These are phyloP conservation scores for Kazachstania bromeliacearum DNA, from an alignment of 805 yeast genomes.

Conservation along the genomic window DNA sequence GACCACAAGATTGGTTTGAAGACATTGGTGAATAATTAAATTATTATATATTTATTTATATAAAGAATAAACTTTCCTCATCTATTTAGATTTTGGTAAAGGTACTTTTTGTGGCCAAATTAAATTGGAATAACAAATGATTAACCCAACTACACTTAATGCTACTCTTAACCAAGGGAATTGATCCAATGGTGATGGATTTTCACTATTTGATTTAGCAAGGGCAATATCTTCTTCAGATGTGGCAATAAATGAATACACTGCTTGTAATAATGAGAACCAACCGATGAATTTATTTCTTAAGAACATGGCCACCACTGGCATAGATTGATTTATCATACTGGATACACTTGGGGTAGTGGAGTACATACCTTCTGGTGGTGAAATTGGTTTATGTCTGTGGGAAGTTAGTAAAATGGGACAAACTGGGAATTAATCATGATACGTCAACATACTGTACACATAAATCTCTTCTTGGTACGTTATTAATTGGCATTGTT, in stretches of 20 bases:
- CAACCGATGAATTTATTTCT: conserved; percentile 36
- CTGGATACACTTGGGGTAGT: conserved; percentile 35
- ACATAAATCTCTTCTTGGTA: conserved; percentile 31
- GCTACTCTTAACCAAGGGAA: conserved; percentile 34
- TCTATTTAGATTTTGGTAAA: background rate
- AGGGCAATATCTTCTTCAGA: conserved; percentile 26
- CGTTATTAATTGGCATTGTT: conserved; percentile 20
- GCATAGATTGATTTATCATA: conserved; percentile 42
- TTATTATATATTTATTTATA: background rate
- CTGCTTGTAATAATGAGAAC: conserved; percentile 44
- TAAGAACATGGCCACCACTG: conserved; percentile 64
- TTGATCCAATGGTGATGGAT: conserved; percentile 29
- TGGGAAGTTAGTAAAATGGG: conserved; percentile 12
- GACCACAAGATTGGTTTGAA: conserved; percentile 74
- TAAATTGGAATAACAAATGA: conserved; percentile 47
- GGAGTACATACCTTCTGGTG: conserved; percentile 38
- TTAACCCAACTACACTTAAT: conserved; percentile 39
- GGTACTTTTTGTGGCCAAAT: conserved; percentile 31
- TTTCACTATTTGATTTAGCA: conserved; percentile 24
- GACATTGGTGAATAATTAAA: conserved; percentile 50
- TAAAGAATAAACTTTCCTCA: background rate
- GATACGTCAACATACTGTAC: conserved; percentile 20
- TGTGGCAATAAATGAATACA: conserved; percentile 29
- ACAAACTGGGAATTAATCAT: background rate
- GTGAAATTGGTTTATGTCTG: conserved; percentile 39